These are phyloP conservation scores for Alternaria hordeiaustralica DNA, from an alignment of 2,329 filamentous ascomycete genomes.

Conservation along the genomic window DNA sequence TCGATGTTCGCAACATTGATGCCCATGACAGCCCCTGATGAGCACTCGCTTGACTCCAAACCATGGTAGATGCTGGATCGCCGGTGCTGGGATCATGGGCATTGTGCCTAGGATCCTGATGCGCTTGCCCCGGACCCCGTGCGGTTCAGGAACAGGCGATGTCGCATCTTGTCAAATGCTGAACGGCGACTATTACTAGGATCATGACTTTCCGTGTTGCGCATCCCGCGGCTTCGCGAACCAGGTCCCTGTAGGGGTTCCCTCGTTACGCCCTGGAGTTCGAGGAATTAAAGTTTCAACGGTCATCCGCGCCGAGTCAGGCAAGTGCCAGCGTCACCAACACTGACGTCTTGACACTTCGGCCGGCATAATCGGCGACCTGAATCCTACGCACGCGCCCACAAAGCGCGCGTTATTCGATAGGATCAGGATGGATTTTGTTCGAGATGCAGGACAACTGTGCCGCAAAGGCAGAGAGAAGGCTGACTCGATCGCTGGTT, in stretches of 20 bases:
- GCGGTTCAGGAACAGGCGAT: constrained; percentile 9
- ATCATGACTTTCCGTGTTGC: constrained; percentile 13
- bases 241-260: constrained; percentile 9
- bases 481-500: constrained; percentile 17
- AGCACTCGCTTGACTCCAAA: constrained; percentile 5
- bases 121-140: constrained; percentile 7
- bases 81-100: constrained; percentile 7
- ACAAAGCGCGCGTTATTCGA: constrained; percentile 29
- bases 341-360: constrained; percentile 3
- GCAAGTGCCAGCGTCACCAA: neutral
- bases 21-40: constrained; percentile 9
- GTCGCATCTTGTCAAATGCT: constrained; percentile 10
- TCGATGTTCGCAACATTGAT: constrained; percentile 9
- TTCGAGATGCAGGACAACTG: constrained; percentile 13
- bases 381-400: constrained; percentile 25
- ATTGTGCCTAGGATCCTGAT: constrained; percentile 2
- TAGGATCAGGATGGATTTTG: constrained; percentile 13
- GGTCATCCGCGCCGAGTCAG: constrained; percentile 25
- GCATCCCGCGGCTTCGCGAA: constrained; percentile 10
- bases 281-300: constrained; percentile 28
- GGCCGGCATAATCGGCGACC: constrained; percentile 13
- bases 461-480: constrained; percentile 14
- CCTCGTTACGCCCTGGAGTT: constrained; percentile 1
- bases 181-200: constrained; percentile 10
- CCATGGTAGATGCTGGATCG: constrained; percentile 22